Percentiles rank a stretch among this genome's conserved stretches.
Conservation (phyloP, 805 yeast species). For the Saturnispora kantuleensis region DNA sequence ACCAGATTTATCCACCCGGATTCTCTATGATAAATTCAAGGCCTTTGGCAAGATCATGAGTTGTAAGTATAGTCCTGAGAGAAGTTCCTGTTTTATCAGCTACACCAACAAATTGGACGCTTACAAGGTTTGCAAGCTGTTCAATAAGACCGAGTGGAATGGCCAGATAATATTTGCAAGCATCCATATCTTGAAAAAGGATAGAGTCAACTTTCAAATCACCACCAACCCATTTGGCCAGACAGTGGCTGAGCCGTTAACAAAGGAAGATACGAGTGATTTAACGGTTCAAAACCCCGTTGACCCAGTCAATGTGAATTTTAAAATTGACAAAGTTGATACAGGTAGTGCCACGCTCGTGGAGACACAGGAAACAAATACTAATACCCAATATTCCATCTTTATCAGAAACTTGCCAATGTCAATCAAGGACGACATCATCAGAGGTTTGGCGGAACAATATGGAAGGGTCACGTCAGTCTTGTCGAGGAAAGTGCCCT, state of each 20-base stretch:
- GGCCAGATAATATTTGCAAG: conserved; percentile 21
- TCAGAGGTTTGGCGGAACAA: conserved; percentile 21
- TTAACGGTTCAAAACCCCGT: background rate
- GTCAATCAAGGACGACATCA: conserved; percentile 17
- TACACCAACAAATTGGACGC: conserved; percentile 31
- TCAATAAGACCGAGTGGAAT: conserved; percentile 18
- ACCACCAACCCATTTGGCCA: background rate
- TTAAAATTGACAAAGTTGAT: conserved; percentile 1
- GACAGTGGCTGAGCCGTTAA: background rate
- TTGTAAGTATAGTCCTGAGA: conserved; percentile 21
- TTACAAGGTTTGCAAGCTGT: conserved; percentile 25
- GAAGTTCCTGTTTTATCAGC: conserved; percentile 30
- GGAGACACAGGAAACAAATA: background rate
- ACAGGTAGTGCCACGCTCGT: background rate
- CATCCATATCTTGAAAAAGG: conserved; percentile 23
- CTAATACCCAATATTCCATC: conserved; percentile 21
- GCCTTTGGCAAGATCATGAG: conserved; percentile 22
- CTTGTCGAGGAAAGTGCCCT: conserved; percentile 20
- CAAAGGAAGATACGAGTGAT: background rate
- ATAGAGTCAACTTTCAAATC: conserved; percentile 15
- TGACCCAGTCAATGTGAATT: conserved; percentile 3
- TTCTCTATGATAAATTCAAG: conserved; percentile 22
- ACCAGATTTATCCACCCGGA: conserved; percentile 23
- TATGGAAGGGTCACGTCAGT: conserved; percentile 24
- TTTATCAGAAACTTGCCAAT: conserved; percentile 26